Conservation (phyloP, 768 basidiomycete species). For the Dentipellis sp. region DNA sequence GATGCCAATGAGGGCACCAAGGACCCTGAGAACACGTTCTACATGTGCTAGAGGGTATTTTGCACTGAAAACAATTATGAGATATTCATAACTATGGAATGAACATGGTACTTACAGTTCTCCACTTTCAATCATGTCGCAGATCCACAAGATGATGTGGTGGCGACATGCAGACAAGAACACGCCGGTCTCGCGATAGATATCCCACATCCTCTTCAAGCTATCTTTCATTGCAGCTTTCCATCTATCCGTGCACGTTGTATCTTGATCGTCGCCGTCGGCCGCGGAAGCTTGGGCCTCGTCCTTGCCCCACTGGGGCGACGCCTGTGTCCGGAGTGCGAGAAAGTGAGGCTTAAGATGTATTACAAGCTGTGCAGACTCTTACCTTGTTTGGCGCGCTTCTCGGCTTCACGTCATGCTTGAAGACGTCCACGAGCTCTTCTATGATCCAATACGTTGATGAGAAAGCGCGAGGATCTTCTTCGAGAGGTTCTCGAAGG, state of each 20-base stretch:
- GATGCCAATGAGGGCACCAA: neutral
- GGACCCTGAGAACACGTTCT: neutral
- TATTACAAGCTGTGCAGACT: neutral
- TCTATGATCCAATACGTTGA: too few relatives aligned
- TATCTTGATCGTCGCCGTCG: neutral
- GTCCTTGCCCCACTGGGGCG: neutral
- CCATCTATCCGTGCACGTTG: neutral
- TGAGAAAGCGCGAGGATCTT: neutral
- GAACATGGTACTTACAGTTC: neutral
- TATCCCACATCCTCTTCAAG: neutral
- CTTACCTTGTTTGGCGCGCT: neutral
- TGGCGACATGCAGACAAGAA: neutral
- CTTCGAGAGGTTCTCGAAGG: neutral
- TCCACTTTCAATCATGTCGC: neutral
- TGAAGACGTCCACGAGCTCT: neutral
- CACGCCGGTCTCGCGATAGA: neutral
- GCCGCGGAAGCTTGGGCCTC: neutral
- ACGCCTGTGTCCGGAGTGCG: neutral
- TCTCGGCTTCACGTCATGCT: neutral
- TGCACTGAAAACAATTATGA: neutral
- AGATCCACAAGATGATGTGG: neutral
- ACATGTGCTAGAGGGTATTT: slow-evolving; percentile 2
- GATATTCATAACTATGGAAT: neutral
- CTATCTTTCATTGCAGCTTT: neutral
- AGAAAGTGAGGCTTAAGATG: neutral